Base-by-base conservation (phyloP, 2,329 filamentous ascomycete species). In the Exophiala xenobiotica region DNA sequence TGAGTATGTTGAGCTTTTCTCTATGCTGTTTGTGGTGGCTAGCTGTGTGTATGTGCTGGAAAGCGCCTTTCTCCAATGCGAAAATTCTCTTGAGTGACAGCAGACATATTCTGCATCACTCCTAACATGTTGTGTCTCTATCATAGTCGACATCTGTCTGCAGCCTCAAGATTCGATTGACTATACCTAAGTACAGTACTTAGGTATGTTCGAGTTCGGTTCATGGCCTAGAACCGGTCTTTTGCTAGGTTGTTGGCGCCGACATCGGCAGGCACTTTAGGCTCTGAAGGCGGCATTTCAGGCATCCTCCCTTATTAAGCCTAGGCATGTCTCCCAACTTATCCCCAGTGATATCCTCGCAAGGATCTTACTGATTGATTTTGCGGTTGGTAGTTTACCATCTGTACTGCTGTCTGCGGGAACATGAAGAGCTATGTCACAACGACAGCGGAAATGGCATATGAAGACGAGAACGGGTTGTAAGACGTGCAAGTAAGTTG, bases 391-490 rank as follows among this genome's bases (percentile, higher is more conserved):
- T n/a, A n/a, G n/a, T n/a, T n/a, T n/a, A n/a, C n/a, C n/a, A n/a
- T n/a, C n/a, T n/a, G n/a, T n/a, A n/a, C n/a, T n/a, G n/a, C n/a
- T n/a, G n/a, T n/a, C n/a, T n/a, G n/a, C n/a, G n/a, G 31, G 18
- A 14, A 16, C 31, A 12, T 16, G 6, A 14, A 16, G n/a, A 35
- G 12, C 31, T 16, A 35, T 35, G 31, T 5, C 31, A 16, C 31
- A 35, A 16, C 38, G 38, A 22, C 38, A 40, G 23, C 38, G 38
- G 8, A 40, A 40, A 22, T 40, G 38, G 38, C 19, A 20, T 40
- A 11, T 20, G 12, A 40, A 40, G 19, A 23, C 22, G 14, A 18
- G 38, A 22, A 40, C 38, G 4, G 38, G 38, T n/a, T 40, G 38
- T 18, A 40, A 40, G 20, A 24, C 38, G 12, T 40, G 38, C 22